Evolutionary conservation across 2,329 filamentous ascomycete genomes (phyloP), one percentile per base, ranked within the genome.

Genomic region (Diaporthe citriasiana): DNA sequence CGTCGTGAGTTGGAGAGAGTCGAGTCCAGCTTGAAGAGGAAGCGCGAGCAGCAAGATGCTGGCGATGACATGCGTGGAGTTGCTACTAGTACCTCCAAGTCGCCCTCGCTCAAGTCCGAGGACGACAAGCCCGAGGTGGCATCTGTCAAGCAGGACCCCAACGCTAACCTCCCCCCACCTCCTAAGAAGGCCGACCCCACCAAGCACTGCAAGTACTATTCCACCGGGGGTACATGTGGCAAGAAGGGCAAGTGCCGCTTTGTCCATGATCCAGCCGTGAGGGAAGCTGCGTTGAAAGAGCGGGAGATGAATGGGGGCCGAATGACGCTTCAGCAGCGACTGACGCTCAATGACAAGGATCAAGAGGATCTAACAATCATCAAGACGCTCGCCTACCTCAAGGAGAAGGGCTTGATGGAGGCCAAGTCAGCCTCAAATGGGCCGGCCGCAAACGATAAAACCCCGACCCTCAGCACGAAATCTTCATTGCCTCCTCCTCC

Each of bases 211-310:
- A 93, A 93, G 83, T 93, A 93, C 82, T 93, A 89, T 80, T 91
- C 91, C 51, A 93, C 91, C 70, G 91, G 91, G 77, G 91, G 91
- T 75, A 91, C 87, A 73, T 93, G 91, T 83, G 91, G 91, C 70
- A 93, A 93, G 87, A 92, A 92, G 88, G 90, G 90, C 90, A 93
- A 93, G 90, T 93, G 91, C 85, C 91, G 91, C 83, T 93, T 93
- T 83, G 90, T 92, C 76, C 91, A 93, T 81, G 91, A 93, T 80
- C 87, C 88, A 25, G 88, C 89, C 76, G 88, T 91, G 73, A 87
- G 91, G 77, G 89, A 91, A 78, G 89, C 89, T 77, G 91, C 91
- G 73, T 85, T 93, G 65, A 88, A 87, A 79, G 91, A 92, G 80
- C 88, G 90, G 74, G 90, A 91, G 78, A 86, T 87, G 78, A 93